Base-by-base conservation (phyloP, 305 asterid species). In the Stenogyne calaminthoides region DNA sequence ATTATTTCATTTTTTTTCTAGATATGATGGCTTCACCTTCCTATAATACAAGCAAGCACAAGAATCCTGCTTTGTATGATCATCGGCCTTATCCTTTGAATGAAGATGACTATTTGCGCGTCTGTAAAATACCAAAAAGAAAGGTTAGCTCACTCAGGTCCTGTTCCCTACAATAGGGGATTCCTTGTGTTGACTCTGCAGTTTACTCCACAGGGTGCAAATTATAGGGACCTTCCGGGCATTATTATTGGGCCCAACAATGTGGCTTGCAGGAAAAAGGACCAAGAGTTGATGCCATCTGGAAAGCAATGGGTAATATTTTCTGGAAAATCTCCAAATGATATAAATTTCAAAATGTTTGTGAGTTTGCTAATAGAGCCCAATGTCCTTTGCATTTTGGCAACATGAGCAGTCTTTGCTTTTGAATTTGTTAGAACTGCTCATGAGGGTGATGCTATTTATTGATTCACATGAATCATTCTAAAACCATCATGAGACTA, bases 221-320 rank as follows among this genome's bases (percentile, higher is more conserved):
- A 80, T 84, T 88, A 83, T 80, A 80, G 96, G 81, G 95, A 91
- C 81, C 88, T 91, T 79, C 96, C 97, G 42, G 96, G 97, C 76
- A 85, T 91, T 69, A 75, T 84, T 77, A 83, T 89, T 60, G 89
- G 89, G 70, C 22, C 71, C 20, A 81, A 83, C 78, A 91, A 88
- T 81, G 91, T 65, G 25, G 85, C 67, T 54, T 79, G 70, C 71
- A 91, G 91, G 79, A 81, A 80, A 42, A 47, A 77, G 66, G 82
- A 77, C 46, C 78, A 76, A 47, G 73, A 67, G 36, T 62, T 85
- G 67, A 86, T 91, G 82, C 97, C 97, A 73, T 88, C 92, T 18
- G 97, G 97, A 78, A 85, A 78, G 81, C 96, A 77, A 54, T 76
- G 91, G 87, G 97, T 91, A 82, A 78, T 63, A 55, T 51, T 32